Conservation (phyloP, 2,329 filamentous ascomycete genomes). For the Claviceps spartinae region DNA sequence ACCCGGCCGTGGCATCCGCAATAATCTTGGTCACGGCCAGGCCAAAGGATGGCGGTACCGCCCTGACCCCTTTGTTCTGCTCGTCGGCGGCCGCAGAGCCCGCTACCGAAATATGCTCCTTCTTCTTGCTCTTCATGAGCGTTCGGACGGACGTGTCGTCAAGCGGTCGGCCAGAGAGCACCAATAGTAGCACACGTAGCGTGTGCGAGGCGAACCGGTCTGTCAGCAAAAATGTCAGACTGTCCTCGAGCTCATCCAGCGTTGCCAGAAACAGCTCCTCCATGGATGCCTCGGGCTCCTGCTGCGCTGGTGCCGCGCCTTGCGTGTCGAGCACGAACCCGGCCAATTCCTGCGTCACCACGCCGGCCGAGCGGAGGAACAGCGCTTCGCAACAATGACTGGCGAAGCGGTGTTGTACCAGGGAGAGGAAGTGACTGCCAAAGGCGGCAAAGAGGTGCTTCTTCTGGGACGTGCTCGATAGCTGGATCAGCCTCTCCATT, state of each 20-base stretch:
- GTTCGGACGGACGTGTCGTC: conserved; percentile 55
- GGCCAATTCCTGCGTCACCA: conserved; percentile 60
- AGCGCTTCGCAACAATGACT: conserved; percentile 94
- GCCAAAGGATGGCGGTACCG: conserved; percentile 68
- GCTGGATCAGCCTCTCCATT: conserved; percentile 78
- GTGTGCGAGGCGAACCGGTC: conserved; percentile 85
- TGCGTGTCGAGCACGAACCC: conserved; percentile 30
- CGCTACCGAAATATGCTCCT: conserved; percentile 63
- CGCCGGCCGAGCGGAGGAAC: conserved; percentile 68
- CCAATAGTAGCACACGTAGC: conserved; percentile 69
- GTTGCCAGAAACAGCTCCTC: conserved; percentile 75
- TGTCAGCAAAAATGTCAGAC: conserved; percentile 71
- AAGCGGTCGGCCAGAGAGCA: conserved; percentile 72
- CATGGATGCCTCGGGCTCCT: conserved; percentile 49
- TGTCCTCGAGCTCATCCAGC: conserved; percentile 75
- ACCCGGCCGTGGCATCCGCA: conserved; percentile 54
- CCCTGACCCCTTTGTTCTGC: conserved; percentile 27
- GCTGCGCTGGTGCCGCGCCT: conserved; percentile 28
- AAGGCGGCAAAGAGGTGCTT: conserved; percentile 81
- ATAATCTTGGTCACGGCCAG: conserved; percentile 72
- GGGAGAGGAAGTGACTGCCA: conserved; percentile 69
- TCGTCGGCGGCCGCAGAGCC: conserved; percentile 39
- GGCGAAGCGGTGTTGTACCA: conserved; percentile 91
- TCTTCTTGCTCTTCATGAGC: conserved; percentile 81
- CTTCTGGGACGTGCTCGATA: conserved; percentile 67